Evolutionary conservation across 148 eudicot genomes (phyloP), one percentile per base, ranked within the genome.

Genomic region (Suaeda aralocaspica): DNA sequence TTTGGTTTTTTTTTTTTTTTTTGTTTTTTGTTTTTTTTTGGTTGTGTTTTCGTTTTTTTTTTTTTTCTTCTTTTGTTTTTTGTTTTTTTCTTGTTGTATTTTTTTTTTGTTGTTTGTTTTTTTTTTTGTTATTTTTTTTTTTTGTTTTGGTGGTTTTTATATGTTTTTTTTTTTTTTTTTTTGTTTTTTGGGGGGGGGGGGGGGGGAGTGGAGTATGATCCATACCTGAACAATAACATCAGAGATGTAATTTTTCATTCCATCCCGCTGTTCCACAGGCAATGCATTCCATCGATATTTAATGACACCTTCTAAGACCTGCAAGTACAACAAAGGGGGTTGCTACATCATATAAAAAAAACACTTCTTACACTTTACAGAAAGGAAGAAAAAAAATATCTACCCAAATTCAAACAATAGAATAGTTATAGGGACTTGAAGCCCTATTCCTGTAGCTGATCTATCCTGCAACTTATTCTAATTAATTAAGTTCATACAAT

Each of bases 231-330:
- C 97, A 64, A 94, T 94, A 76, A 94, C 97, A 9, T 94, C 97
- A 61, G 98, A 94, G 42, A 94, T 94, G 72, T 87, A 94, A 66
- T 89, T 94, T 76, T 91, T 94, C 98, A 94, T 94, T 72, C 98
- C 98, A 82, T 94, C 98, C 24, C 98, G 75, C 70, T 94, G 98
- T 42, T 82, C 91, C 68, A 81, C 86, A 67, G 98, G 98, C 84
- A 94, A 82, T 25, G 96, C 98, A 80, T 94, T 94, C 97, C 98
- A 94, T 49, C 98, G 85, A 71, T 94, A 91, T 76, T 94, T 94
- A 51, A 94, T 89, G 46, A 94, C 98, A 78, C 98, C 98, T 86
- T 91, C 98, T 75, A 93, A 84, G 59, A 91, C 91, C 97, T 91
- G 79, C 55, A 64, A 22, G 61, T 2, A 69, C 52, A 74, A n/a